A percentile compares a stretch with the other conserved stretches of the same genome.
phyloP scores from a whole-genome alignment of 768 basidiomycete genomes.

The Psilocybe sp. region DNA sequence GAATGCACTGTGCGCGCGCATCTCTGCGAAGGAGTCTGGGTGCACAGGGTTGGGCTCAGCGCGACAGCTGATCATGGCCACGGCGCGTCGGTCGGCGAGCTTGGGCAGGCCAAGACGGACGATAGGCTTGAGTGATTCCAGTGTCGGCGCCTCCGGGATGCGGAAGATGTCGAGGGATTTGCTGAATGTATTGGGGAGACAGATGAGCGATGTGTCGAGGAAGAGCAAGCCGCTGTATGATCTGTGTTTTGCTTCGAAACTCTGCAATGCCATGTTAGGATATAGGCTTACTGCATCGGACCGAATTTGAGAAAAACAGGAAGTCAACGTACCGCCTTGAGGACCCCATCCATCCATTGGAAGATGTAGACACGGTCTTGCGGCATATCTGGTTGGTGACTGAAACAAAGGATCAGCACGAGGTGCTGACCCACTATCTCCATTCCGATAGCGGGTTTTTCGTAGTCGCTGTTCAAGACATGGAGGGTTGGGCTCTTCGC shows the following conservation, averaged over 20 bases:
- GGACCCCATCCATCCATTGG: slow-evolving; percentile 39
- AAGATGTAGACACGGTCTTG: slow-evolving; percentile 36
- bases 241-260: slow-evolving; percentile 16
- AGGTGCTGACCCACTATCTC: slow-evolving; percentile 7
- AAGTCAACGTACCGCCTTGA: slow-evolving; percentile 29
- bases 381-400: slow-evolving; percentile 6
- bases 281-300: not conserved
- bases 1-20: slow-evolving; percentile 14
- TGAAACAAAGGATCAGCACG: slow-evolving; percentile 30
- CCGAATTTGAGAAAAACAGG: not conserved
- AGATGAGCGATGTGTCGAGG: slow-evolving; percentile 28
- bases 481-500: not conserved
- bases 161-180: slow-evolving; percentile 34
- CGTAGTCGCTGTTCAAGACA: slow-evolving; percentile 1
- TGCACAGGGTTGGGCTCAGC: slow-evolving; percentile 39
- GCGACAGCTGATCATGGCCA: slow-evolving; percentile 30
- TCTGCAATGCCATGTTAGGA: slow-evolving; percentile 6
- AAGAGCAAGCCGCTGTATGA: slow-evolving; percentile 31
- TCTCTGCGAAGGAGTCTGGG: not conserved
- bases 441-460: slow-evolving; percentile 3
- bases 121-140: slow-evolving; percentile 15
- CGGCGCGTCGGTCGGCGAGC: slow-evolving; percentile 18
- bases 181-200: slow-evolving; percentile 29
- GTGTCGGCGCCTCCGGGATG: slow-evolving; percentile 20
- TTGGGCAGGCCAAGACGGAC: slow-evolving; percentile 27